A percentile compares a stretch with the other conserved stretches of the same genome.
Evolutionary conservation across 495 filamentous ascomycete species (phyloP).

Genomic region (Choiromyces venosus): DNA sequence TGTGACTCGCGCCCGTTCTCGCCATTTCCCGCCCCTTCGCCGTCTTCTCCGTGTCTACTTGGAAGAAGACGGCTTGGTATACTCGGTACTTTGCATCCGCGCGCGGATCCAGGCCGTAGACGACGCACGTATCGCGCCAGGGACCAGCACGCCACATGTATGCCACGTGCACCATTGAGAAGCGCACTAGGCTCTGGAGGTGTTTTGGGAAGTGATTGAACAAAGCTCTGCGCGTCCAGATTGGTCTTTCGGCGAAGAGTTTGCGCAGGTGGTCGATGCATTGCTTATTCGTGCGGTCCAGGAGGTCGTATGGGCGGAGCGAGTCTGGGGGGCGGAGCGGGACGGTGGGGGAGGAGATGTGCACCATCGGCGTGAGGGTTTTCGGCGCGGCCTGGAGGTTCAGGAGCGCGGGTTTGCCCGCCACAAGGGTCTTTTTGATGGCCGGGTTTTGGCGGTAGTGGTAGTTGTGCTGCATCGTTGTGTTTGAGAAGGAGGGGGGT

Average conservation of each 20-base stretch:
- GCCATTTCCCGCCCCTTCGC: conserved; percentile 14
- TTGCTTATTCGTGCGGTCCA: conserved; percentile 51
- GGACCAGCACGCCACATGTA: conserved; percentile 88
- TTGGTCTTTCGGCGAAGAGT: conserved; percentile 66
- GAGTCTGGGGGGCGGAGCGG: conserved; percentile 44
- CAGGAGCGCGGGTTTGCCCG: conserved; percentile 51
- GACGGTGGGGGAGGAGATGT: conserved; percentile 52
- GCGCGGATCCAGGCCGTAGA: conserved; percentile 80
- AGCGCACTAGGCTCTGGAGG: conserved; percentile 38
- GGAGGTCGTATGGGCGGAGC: conserved; percentile 49
- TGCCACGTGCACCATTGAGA: conserved; percentile 54
- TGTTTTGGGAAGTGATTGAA: conserved; percentile 53
- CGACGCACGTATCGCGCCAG: conserved; percentile 79
- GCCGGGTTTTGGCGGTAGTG: conserved; percentile 57
- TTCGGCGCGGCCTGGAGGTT: conserved; percentile 53
- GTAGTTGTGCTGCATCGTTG: conserved; percentile 41
- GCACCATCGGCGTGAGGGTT: conserved; percentile 56
- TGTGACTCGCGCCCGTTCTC: conserved; percentile 52
- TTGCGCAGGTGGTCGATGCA: conserved; percentile 53
- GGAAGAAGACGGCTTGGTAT: conserved; percentile 86
- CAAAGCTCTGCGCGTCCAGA: conserved; percentile 78
- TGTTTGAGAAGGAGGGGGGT: conserved; percentile 60
- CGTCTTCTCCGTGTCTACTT: conserved; percentile 50
- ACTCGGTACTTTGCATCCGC: conserved; percentile 63
- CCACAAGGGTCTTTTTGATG: conserved; percentile 50